These are phyloP conservation scores for Cicer yamashitae DNA, from an alignment of 306 rosid genomes.

Conservation along the genomic window DNA sequence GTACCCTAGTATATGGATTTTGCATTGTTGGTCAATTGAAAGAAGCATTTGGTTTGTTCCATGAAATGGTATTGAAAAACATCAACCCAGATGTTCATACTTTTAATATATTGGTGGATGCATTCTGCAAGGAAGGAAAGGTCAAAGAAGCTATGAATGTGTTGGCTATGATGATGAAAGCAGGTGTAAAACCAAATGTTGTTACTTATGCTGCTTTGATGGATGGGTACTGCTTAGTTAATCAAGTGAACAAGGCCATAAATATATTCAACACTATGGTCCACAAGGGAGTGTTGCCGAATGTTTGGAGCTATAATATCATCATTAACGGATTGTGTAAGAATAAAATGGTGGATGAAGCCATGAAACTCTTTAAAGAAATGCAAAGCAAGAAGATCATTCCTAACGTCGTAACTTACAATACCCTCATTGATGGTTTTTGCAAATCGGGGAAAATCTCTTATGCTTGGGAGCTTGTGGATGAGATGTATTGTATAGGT, in stretches of 20 bases:
- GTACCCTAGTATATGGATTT: neutral
- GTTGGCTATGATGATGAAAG: neutral
- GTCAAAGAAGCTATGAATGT: neutral
- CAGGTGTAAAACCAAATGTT: neutral
- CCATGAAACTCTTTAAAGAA: neutral
- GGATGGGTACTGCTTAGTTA: constrained; percentile 2
- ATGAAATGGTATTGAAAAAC: neutral
- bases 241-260: neutral
- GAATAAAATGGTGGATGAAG: constrained; percentile 4
- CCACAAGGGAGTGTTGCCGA: neutral
- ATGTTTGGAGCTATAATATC: neutral
- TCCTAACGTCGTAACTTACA: neutral
- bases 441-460: neutral
- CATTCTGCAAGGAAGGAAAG: neutral
- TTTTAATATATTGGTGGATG: neutral
- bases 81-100: neutral
- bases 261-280: neutral
- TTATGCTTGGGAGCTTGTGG: neutral
- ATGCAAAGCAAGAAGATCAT: neutral
- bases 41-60: neutral
- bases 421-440: neutral
- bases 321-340: neutral
- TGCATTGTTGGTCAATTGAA: neutral
- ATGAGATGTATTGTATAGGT: neutral
- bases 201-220: neutral